Evolutionary conservation across 2,329 filamentous ascomycete genomes (phyloP).

Genomic region (Stachybotrys chlorohalonatus): DNA sequence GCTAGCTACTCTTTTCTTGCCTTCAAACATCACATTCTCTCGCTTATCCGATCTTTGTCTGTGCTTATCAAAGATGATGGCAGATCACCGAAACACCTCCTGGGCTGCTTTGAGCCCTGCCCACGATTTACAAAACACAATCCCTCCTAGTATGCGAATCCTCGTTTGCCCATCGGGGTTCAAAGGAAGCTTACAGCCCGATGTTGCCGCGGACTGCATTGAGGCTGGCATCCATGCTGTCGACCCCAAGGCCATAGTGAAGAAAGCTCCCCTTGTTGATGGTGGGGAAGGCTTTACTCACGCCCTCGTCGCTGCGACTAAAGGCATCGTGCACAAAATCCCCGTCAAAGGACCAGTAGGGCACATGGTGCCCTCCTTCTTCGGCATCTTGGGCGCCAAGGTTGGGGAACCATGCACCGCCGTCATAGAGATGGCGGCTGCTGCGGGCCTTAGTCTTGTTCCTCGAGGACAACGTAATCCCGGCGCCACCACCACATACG

Average conservation of each 20-base stretch:
- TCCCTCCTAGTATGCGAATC: conserved; percentile 17
- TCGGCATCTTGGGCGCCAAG: conserved; percentile 29
- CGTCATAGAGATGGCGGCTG: conserved; percentile 44
- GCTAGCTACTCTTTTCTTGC: neutral
- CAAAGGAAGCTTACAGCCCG: conserved; percentile 41
- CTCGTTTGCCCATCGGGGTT: conserved; percentile 44
- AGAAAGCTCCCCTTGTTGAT: conserved; percentile 41
- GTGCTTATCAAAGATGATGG: neutral
- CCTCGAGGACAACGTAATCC: conserved; percentile 34
- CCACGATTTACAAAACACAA: neutral
- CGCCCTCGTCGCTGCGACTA: conserved; percentile 32
- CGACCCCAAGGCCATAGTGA: conserved; percentile 29
- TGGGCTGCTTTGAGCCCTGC: neutral
- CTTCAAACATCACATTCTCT: neutral
- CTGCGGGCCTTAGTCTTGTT: conserved; percentile 40
- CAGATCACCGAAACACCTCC: neutral
- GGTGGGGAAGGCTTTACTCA: conserved; percentile 43
- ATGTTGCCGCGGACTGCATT: conserved; percentile 40
- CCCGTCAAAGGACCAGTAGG: conserved; percentile 35
- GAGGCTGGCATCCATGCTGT: conserved; percentile 36
- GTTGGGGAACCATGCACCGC: conserved; percentile 23
- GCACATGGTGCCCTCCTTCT: conserved; percentile 30
- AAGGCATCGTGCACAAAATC: conserved; percentile 25
- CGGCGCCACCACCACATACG: conserved; percentile 38
- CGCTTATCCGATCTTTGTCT: neutral